Evolutionary conservation across 306 rosid species (phyloP), one percentile per base, ranked within the genome.

Genomic region (Fragaria vesca): DNA sequence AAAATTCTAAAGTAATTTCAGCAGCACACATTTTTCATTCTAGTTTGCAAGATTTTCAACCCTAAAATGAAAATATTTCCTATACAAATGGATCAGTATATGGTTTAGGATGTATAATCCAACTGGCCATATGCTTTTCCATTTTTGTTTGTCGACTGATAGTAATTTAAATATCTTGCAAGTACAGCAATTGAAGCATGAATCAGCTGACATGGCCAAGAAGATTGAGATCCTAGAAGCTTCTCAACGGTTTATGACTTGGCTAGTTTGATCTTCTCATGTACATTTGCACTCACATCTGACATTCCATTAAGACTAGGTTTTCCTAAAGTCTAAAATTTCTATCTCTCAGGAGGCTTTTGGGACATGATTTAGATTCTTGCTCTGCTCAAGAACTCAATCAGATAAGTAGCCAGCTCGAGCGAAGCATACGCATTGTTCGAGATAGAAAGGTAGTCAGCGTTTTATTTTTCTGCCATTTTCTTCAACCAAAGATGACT

Each of bases 171-270:
- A 3, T 20, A 32, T 52, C 45, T 20, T 52, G 45, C 34, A 9
- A 17, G 38, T 78, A 86, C 89, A 90, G 96, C 89, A 79, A 78
- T 32, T 88, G 89, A 84, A 82, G 90, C 70, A 54, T 47, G 92
- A 89, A 55, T 40, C 70, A 69, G 87, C 84, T 72, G 61, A 11
- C 54, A 67, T 87, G 81, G 81, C 86, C 67, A 76, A 78, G 76
- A 65, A 89, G 84, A 83, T 93, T 57, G 92, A 88, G 82, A 62
- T 62, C 77, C 85, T 93, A 46, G 86, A 90, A 74, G 73, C 52
- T 71, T 83, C 89, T 66, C 80, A 76, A 79, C 76, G 95, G 97
- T 88, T 28, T 58, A 42, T 75, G 42, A 51, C 83, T 73, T 78
- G 8, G 46, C 46, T 43, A 61, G 26, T 70, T 74, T 45, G 30